Base-by-base conservation (phyloP, 1,284 basidiomycete species). In the Vanrija sp. region DNA sequence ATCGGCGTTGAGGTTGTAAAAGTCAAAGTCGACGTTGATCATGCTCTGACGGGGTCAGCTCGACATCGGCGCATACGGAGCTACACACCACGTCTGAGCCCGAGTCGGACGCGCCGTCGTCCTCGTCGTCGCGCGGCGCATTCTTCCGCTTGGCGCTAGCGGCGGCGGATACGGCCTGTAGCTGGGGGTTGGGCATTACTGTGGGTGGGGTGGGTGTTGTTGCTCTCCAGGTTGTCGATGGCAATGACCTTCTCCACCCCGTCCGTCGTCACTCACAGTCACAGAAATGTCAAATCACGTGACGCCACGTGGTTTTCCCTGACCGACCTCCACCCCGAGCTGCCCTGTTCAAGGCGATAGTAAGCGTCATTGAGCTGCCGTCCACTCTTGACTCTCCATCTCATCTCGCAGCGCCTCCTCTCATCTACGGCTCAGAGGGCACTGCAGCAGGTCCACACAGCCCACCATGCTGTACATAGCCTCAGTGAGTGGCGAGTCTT, bases 21-120 rank as follows among this genome's bases (percentile, higher is more conserved):
- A 96, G 65, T 94, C 91, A 69, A 96, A 95, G 67, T 89, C 86
- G 64, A 96, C 87, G 73, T 95, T 83, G 69, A 88, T 79, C 75
- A 85, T 78, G 71, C 79, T 80, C 82, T 83, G 51, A 22, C 42
- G 47, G 45, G n/a, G 19, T n/a, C 37, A 45, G 46, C n/a, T 27
- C 8, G 15, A 7, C 6, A 10, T 3, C 27, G 24, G 12, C 25
- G 15, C 8, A n/a, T 0, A 37, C 15, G 15, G 23, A 6, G 35
- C 12, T 19, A 64, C 70, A 47, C 51, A 74, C 72, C 3, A 70
- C 69, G 56, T 74, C 72, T 25, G 66, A 68, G 3, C 61, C 72
- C 1, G 63, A 60, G 41, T 71, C 70, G 18, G 62, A 64, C 2
- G 51, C 65, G 18, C 59, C 65, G 51, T 68, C 71, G 45, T 63